Evolutionary conservation across 108 stramenopile species (phyloP), one percentile per base, ranked within the genome.

Genomic region (Nannochloropsis oceanica): DNA sequence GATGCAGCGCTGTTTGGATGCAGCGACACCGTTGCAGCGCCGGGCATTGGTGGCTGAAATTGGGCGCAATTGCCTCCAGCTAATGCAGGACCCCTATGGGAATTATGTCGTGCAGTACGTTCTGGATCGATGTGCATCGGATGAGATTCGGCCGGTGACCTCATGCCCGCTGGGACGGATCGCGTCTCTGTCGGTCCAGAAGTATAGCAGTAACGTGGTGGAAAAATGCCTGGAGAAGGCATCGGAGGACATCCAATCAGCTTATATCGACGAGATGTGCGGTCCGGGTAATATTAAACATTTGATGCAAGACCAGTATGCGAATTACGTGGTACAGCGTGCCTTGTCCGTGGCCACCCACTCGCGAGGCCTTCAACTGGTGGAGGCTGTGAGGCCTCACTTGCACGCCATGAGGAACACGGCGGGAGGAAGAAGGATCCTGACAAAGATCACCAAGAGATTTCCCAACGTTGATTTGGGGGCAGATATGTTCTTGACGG

Each of bases 51-150:
- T 97, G 22, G 90, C 88, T 12, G 59, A 73, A 73, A 73, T 73
- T 10, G 59, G 59, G 22, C 59, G 59, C 7, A 73, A 73, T 3
- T 73, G 59, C n/a, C 59, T 73, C 22, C 59, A 73, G n/a, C 10
- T 73, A 10, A 73, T 97, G 94, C 95, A 95, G 44, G 98, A 99
- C 87, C 96, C 96, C 13, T 99, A 95, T 79, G 98, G 96, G 13
- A 99, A 99, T 89, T 99, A 99, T 82, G 98, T 99, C 42, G 94
- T 97, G 79, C 98, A 99, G 88, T 97, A 97, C 86, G 94, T 97
- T 20, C 91, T 96, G 27, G 96, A 97, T 73, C 93, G 94, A 85
- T 96, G 96, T 86, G 91, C 93, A 0, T 94, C 95, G 43, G 95
- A 96, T 24, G 96, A 96, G 87, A 91, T 88, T 24, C 80, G 84